Conservation (phyloP, 164 flowering plant genomes). For the Santalum album region DNA sequence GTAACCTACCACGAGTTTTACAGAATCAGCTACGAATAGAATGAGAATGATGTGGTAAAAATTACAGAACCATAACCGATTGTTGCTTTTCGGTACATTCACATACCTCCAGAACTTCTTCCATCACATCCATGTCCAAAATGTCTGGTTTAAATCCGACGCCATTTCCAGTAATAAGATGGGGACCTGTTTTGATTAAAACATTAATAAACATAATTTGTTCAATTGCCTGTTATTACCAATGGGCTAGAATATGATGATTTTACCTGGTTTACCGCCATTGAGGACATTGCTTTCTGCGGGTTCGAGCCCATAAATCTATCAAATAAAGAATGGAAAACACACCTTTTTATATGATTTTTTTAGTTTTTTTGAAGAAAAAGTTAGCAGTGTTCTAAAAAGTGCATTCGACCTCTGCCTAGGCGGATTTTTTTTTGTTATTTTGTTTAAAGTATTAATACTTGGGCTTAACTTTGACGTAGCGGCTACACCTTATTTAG, state of each 20-base stretch:
- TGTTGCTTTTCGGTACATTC: neutral
- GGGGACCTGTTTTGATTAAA: slow-evolving; percentile 55
- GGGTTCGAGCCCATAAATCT: slow-evolving; percentile 96
- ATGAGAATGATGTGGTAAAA: neutral
- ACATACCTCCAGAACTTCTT: slow-evolving; percentile 73
- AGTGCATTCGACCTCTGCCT: no score
- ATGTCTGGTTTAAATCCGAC: slow-evolving; percentile 96
- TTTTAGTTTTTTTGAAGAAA: no score
- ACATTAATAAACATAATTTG: no score
- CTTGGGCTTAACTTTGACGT: no score
- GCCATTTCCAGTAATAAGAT: slow-evolving; percentile 83
- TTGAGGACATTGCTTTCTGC: slow-evolving; percentile 81
- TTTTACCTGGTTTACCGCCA: slow-evolving; percentile 94
- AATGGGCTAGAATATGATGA: neutral
- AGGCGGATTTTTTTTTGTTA: no score
- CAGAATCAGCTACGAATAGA: neutral
- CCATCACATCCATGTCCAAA: slow-evolving; percentile 96
- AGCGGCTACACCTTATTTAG: no score
- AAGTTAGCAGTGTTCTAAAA: no score
- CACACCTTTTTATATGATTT: no score
- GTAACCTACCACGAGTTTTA: slow-evolving; percentile 35
- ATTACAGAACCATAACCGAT: neutral
- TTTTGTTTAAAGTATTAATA: no score
- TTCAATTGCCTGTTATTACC: no score
- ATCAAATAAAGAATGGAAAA: neutral